Evolutionary conservation across 345 rosid genomes (phyloP).

Genomic region (Populus pruinosa): DNA sequence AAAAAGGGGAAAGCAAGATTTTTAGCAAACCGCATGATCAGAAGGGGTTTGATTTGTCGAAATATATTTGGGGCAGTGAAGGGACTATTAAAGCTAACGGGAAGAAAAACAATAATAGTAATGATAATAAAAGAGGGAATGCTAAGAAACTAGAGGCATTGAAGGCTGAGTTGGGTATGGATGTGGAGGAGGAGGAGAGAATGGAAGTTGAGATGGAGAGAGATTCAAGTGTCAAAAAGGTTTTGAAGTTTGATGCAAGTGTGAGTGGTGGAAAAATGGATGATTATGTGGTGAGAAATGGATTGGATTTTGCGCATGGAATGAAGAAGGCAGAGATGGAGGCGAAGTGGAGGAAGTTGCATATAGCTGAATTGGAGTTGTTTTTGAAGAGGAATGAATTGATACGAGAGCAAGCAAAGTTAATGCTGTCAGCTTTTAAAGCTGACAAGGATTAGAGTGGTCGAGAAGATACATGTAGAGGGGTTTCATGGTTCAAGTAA

Average conservation of each 20-base stretch:
- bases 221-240: not conserved
- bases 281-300: constrained; percentile 11
- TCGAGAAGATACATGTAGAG: not conserved
- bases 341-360: constrained; percentile 25
- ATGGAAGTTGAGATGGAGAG: constrained; percentile 8
- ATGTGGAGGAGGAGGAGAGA: not conserved
- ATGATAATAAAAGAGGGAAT: not conserved
- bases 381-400: constrained; percentile 15
- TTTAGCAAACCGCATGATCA: constrained; percentile 29
- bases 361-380: constrained; percentile 26
- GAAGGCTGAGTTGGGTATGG: not conserved
- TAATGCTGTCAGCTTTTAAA: constrained; percentile 17
- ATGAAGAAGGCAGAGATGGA: constrained; percentile 21
- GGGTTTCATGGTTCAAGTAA: not conserved
- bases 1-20: constrained; percentile 19
- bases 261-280: constrained; percentile 11
- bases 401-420: constrained; percentile 16
- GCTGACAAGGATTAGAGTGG: not conserved
- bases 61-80: constrained; percentile 30
- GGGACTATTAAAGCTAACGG: not conserved
- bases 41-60: constrained; percentile 23
- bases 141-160: not conserved
- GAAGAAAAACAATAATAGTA: not conserved
- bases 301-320: constrained; percentile 9
- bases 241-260: not conserved